These are phyloP conservation scores for Quercus robur DNA, from an alignment of 306 rosid genomes.

Conservation along the genomic window DNA sequence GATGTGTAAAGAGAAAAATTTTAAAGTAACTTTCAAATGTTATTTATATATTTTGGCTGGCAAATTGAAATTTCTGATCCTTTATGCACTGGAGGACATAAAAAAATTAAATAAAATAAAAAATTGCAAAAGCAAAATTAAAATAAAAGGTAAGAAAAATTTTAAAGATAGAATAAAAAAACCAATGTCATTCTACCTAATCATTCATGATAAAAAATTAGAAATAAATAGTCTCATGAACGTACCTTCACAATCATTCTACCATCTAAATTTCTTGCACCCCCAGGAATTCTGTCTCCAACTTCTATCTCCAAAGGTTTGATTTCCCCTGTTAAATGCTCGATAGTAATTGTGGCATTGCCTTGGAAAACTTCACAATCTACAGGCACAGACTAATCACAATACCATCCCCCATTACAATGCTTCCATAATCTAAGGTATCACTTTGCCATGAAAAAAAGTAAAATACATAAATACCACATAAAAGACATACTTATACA, in stretches of 20 bases:
- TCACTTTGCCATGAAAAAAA: not conserved
- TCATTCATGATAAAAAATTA: constrained; percentile 2
- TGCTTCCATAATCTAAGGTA: constrained; percentile 40
- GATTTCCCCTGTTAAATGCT: constrained; percentile 97
- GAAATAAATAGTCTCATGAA: constrained; percentile 8
- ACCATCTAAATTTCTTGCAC: constrained; percentile 98
- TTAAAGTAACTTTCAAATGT: not conserved
- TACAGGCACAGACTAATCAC: constrained; percentile 99
- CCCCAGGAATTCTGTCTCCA: constrained; percentile 95
- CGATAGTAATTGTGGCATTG: constrained; percentile 83
- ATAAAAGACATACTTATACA: not conserved
- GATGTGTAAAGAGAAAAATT: not conserved
- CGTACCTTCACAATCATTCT: constrained; percentile 90
- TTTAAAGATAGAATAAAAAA: too few relatives aligned
- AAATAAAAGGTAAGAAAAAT: too few relatives aligned
- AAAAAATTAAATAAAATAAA: not conserved
- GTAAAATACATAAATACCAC: constrained; percentile 3
- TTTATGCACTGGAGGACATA: not conserved
- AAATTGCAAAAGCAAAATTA: not conserved
- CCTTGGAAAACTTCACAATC: constrained; percentile 98
- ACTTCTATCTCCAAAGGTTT: constrained; percentile 80
- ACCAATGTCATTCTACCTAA: not conserved
- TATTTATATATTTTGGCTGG: not conserved
- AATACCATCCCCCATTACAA: constrained; percentile 62
- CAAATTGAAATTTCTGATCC: not conserved